phyloP scores from a whole-genome alignment of 192 early-diverging fungal genomes.

The Entomortierella beljakovae region DNA sequence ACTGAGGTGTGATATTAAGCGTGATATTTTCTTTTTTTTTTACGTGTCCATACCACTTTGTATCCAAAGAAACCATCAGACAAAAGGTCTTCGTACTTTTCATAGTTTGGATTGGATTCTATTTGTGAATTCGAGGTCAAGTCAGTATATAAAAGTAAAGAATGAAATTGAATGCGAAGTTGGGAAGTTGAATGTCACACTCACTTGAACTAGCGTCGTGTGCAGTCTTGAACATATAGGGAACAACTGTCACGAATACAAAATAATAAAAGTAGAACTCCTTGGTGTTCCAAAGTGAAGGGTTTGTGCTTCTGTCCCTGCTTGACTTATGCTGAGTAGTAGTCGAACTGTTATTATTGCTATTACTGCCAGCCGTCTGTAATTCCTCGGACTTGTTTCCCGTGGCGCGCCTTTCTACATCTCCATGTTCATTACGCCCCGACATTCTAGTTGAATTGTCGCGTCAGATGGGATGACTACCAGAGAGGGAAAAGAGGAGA shows the following conservation, averaged over 20 bases:
- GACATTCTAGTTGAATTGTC: constrained; percentile 6
- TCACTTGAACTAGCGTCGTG: constrained; percentile 66
- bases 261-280: constrained; percentile 87
- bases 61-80: constrained; percentile 51
- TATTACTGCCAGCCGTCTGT: constrained; percentile 1
- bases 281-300: constrained; percentile 68
- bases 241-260: constrained; percentile 63
- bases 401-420: constrained; percentile 1
- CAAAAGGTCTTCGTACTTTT: constrained; percentile 54
- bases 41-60: constrained; percentile 38
- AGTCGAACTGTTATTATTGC: neutral
- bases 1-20: too few relatives aligned
- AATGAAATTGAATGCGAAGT: constrained; percentile 4
- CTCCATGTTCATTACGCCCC: constrained; percentile 1
- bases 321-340: constrained; percentile 7
- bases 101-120: constrained; percentile 52
- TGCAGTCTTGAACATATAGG: constrained; percentile 75
- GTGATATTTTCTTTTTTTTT: too few relatives aligned
- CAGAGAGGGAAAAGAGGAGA: neutral
- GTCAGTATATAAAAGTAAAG: neutral
- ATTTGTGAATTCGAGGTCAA: neutral
- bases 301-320: constrained; percentile 50
- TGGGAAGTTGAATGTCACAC: neutral
- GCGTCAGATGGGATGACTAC: neutral
- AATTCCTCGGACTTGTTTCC: constrained; percentile 7